Conservation (phyloP, 1,139 yeast species). For the Meyerozyma smithsonii region DNA sequence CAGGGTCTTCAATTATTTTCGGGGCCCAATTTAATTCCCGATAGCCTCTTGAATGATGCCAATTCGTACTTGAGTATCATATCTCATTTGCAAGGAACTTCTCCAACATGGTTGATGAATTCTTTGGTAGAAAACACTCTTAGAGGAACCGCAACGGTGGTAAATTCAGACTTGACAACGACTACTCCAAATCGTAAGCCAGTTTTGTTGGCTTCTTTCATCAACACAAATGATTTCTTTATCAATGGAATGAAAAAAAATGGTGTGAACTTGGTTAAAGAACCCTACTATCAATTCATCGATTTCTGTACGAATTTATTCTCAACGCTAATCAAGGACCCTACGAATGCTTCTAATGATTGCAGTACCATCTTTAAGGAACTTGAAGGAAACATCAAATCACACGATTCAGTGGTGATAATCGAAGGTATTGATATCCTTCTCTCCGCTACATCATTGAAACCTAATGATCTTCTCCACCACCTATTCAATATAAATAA, state of each 20-base stretch:
- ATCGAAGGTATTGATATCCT: conserved; percentile 50
- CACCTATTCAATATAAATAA: conserved; percentile 34
- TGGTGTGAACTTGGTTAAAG: conserved; percentile 33
- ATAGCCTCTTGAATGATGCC: not conserved
- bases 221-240: conserved; percentile 33
- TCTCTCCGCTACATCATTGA: conserved; percentile 35
- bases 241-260: conserved; percentile 37
- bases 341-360: conserved; percentile 13
- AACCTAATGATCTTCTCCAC: conserved; percentile 29
- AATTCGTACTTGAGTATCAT: conserved; percentile 36
- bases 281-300: conserved; percentile 32
- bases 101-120: conserved; percentile 62
- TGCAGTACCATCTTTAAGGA: conserved; percentile 5
- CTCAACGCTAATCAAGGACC: conserved; percentile 21
- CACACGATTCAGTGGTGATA: conserved; percentile 21
- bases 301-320: conserved; percentile 44
- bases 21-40: conserved; percentile 1
- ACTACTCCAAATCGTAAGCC: conserved; percentile 19
- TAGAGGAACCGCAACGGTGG: conserved; percentile 34
- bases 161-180: conserved; percentile 29
- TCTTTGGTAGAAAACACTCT: conserved; percentile 43
- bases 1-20: not conserved
- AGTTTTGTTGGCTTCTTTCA: conserved; percentile 41
- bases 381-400: conserved; percentile 9
- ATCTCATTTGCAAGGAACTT: conserved; percentile 57